Conservation (phyloP, 2,329 filamentous ascomycete genomes). For the Emydomyces testavorans region DNA sequence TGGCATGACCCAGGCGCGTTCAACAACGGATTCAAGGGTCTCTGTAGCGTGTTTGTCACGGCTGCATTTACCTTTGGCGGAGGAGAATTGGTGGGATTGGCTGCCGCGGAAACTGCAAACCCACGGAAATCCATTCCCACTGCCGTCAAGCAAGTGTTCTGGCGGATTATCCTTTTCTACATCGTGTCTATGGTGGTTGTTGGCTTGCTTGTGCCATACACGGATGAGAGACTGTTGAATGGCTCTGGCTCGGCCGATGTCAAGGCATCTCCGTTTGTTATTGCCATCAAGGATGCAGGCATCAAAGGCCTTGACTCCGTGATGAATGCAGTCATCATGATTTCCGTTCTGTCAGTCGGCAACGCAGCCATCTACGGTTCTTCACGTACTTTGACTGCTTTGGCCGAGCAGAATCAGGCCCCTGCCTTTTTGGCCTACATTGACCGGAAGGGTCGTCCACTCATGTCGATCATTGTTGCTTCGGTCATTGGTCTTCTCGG, state of each 20-base stretch:
- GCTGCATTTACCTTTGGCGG: constrained; percentile 53
- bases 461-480: constrained; percentile 59
- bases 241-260: constrained; percentile 24
- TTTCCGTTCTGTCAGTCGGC: constrained; percentile 79
- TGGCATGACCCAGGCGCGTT: constrained; percentile 69
- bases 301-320: constrained; percentile 72
- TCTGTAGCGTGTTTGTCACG: constrained; percentile 53
- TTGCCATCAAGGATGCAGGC: constrained; percentile 74
- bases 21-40: constrained; percentile 56
- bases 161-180: constrained; percentile 87
- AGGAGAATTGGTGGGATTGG: constrained; percentile 51
- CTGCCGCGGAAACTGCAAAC: constrained; percentile 48
- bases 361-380: constrained; percentile 89
- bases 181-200: constrained; percentile 70
- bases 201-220: constrained; percentile 57
- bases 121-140: constrained; percentile 63
- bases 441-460: constrained; percentile 68
- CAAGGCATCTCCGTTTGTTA: constrained; percentile 70
- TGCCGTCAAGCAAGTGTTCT: constrained; percentile 88
- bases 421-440: constrained; percentile 68
- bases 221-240: constrained; percentile 26
- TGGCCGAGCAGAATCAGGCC: constrained; percentile 78
- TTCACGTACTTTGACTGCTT: constrained; percentile 75
- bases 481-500: constrained; percentile 60
- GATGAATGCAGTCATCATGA: constrained; percentile 91